Conservation (phyloP, 257 asterid genomes). For the Penstemon newberryi region DNA sequence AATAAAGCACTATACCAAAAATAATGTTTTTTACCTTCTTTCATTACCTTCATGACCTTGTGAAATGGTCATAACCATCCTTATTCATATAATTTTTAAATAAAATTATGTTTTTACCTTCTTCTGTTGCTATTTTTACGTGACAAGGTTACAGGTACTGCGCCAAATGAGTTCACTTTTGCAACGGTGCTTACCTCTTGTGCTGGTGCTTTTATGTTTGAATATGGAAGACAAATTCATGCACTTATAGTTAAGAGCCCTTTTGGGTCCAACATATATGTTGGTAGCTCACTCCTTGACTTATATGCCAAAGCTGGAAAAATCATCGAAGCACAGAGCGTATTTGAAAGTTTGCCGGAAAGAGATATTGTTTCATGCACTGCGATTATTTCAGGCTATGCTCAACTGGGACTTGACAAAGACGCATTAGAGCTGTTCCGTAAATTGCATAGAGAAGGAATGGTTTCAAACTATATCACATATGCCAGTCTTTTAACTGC, state of each 20-base stretch:
- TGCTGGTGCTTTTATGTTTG: conserved; percentile 37
- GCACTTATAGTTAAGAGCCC: conserved; percentile 56
- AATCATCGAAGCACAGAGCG: conserved; percentile 55
- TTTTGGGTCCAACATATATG: conserved; percentile 57
- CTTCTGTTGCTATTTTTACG: conserved; percentile 37
- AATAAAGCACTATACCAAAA: neutral
- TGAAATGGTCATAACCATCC: neutral
- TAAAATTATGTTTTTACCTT: conserved; percentile 2
- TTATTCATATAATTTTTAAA: neutral
- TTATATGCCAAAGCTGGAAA: conserved; percentile 84
- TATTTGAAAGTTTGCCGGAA: conserved; percentile 66
- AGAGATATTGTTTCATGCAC: conserved; percentile 80
- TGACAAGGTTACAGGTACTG: conserved; percentile 56
- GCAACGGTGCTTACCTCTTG: conserved; percentile 72
- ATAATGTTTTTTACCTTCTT: neutral
- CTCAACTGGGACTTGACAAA: conserved; percentile 68
- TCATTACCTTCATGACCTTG: neutral
- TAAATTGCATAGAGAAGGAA: conserved; percentile 53
- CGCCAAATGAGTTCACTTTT: conserved; percentile 79
- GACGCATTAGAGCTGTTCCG: conserved; percentile 70
- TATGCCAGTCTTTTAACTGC: conserved; percentile 67
- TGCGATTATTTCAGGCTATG: conserved; percentile 78
- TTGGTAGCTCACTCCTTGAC: conserved; percentile 92
- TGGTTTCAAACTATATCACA: conserved; percentile 69
- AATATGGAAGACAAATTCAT: conserved; percentile 67